Evolutionary conservation across 1,139 yeast species (phyloP).

Genomic region (Hansenula sp.): DNA sequence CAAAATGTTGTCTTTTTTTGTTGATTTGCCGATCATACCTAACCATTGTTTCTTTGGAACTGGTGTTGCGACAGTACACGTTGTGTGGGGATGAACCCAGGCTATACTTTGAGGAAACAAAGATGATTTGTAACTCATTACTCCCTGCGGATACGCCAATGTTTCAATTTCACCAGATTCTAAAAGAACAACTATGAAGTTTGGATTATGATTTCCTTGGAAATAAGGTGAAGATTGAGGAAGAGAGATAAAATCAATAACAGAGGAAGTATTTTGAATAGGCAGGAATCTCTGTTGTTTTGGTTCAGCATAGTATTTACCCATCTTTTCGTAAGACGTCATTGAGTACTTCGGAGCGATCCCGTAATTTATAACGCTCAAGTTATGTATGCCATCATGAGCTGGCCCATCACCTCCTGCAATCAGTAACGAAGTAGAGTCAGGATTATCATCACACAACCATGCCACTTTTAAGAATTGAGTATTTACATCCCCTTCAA

Average conservation of each 20-base stretch:
- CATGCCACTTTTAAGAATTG: constrained; percentile 43
- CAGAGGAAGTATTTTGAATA: constrained; percentile 38
- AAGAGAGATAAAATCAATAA: constrained; percentile 46
- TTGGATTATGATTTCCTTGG: constrained; percentile 67
- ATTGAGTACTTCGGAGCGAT: constrained; percentile 73
- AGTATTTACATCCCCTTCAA: constrained; percentile 5
- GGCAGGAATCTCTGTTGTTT: constrained; percentile 53
- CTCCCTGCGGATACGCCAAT: constrained; percentile 53
- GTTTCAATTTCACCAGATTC: constrained; percentile 56
- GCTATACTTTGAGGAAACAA: constrained; percentile 76
- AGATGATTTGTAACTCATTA: constrained; percentile 49
- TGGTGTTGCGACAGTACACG: constrained; percentile 46
- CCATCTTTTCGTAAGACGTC: constrained; percentile 82
- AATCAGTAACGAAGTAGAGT: constrained; percentile 67
- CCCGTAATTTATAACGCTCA: constrained; percentile 75
- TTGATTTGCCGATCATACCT: constrained; percentile 59
- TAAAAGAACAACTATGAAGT: constrained; percentile 51
- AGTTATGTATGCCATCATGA: constrained; percentile 44
- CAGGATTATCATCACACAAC: constrained; percentile 81
- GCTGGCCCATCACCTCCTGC: constrained; percentile 58
- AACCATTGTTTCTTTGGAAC: constrained; percentile 71
- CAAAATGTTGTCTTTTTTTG: constrained; percentile 41
- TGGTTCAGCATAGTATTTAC: constrained; percentile 69
- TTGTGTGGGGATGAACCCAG: constrained; percentile 75
- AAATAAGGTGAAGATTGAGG: constrained; percentile 63